Conservation (phyloP, 345 rosid species). For the Brassica napus region DNA sequence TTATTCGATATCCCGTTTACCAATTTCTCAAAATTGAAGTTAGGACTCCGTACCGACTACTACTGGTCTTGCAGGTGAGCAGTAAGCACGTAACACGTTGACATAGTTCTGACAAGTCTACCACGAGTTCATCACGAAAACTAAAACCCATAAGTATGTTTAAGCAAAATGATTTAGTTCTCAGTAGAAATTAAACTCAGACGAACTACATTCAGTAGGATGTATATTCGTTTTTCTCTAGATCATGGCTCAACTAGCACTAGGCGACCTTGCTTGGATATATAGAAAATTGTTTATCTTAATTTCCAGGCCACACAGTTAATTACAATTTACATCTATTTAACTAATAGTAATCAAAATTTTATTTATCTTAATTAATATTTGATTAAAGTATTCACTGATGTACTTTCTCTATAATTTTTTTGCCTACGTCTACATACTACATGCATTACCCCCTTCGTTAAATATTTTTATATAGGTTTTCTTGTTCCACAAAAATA, state of each 20-base stretch:
- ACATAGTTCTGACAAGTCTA: not conserved
- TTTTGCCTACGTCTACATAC: too few species aligned
- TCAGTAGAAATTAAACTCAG: not conserved
- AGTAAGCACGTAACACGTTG: not conserved
- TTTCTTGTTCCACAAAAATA: too few species aligned
- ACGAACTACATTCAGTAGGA: not conserved
- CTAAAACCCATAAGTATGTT: not conserved
- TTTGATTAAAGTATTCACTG: too few species aligned
- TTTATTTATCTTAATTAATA: too few species aligned
- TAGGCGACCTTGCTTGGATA: too few species aligned
- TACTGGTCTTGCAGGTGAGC: not conserved
- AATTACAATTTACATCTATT: too few species aligned
- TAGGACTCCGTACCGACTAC: not conserved
- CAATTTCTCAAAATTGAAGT: not conserved
- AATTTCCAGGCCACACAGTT: too few species aligned
- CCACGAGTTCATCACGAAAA: not conserved
- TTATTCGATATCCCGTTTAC: not conserved
- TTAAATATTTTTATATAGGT: too few species aligned
- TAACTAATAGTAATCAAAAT: too few species aligned
- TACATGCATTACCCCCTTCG: too few species aligned
- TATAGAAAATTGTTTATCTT: too few species aligned
- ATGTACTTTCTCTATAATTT: too few species aligned
- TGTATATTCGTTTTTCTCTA: not conserved
- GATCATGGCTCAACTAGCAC: not conserved
- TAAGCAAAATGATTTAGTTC: not conserved